Conservation (phyloP, 768 basidiomycete genomes). For the Mycena indigotica region DNA sequence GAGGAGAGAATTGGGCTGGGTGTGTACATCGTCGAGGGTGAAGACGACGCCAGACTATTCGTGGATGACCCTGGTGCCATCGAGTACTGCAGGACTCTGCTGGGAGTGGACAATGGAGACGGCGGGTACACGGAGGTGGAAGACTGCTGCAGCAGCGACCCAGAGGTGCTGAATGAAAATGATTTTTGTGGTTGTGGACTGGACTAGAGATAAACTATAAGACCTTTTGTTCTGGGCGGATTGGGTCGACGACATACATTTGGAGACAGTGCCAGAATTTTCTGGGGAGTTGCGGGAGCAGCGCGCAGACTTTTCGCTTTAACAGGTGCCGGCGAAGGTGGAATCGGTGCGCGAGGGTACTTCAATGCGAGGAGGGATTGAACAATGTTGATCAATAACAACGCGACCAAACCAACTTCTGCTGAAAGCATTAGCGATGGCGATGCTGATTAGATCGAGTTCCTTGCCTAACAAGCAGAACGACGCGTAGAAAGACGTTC, state of each 20-base stretch:
- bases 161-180: slow-evolving; percentile 42
- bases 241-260: slow-evolving; percentile 36
- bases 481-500: slow-evolving; percentile 39
- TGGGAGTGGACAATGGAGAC: slow-evolving; percentile 46
- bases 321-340: slow-evolving; percentile 36
- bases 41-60: slow-evolving; percentile 35
- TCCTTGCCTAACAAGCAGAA: slow-evolving; percentile 41
- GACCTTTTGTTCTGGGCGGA: too few relatives aligned
- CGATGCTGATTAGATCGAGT: not conserved
- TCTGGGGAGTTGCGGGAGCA: slow-evolving; percentile 35
- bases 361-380: slow-evolving; percentile 44
- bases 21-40: slow-evolving; percentile 34
- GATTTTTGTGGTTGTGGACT: slow-evolving; percentile 47
- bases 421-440: not conserved
- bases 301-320: slow-evolving; percentile 30
- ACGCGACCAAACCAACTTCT: slow-evolving; percentile 38
- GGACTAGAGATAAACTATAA: too few relatives aligned
- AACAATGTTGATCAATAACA: slow-evolving; percentile 44
- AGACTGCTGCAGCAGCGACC: slow-evolving; percentile 32
- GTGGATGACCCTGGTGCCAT: slow-evolving; percentile 34
- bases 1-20: slow-evolving; percentile 48
- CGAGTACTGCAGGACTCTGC: slow-evolving; percentile 39
- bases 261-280: slow-evolving; percentile 44
- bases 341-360: slow-evolving; percentile 43
- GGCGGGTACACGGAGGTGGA: slow-evolving; percentile 34